Base-by-base conservation (phyloP, 1,139 yeast genomes). In the Candida freyschussii region DNA sequence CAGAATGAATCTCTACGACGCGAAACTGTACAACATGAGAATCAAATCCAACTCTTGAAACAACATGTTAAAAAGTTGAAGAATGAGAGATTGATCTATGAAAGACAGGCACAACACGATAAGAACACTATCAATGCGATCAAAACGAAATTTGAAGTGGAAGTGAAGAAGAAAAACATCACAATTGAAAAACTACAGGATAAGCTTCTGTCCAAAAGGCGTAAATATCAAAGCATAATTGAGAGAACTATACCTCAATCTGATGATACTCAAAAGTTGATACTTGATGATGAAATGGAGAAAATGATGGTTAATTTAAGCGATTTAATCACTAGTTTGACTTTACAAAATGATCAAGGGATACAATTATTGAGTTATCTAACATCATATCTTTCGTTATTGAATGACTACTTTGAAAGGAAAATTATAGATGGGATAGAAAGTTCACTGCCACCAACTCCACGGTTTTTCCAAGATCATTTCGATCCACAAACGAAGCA, bases 101-200 rank as follows among this genome's bases (percentile, higher is more conserved):
- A 36, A 13, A 27, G 27, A 20, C 39, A 24, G 10, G 13, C 41
- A 5, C 13, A 17, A 7, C 17, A 13, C 2, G 38, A 36, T 16
- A 60, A 59, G 30, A 50, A 42, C 32, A 52, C 62, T 57, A 53
- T 57, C 27, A 39, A 45, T 26, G 67, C 65, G 30, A 41, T 66
- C 14, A 59, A 60, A 36, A 48, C 55, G 4, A 66, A 64, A 37
- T 63, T 60, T 38, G 67, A 65, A 13, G 56, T 65, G 12, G 75
- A 70, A 35, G 39, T 67, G 32, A 65, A 65, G 43, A 57, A 56
- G 44, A 65, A 66, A 40, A 55, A 58, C 17, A 28, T 59, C 16
- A 60, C 57, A 27, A 62, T 69, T 13, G 60, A 60, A 26, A 57
- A 52, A 17, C 55, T 71, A 33, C 68, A 64, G 35, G 62, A 66